These are phyloP conservation scores for Hordeum marinum DNA, from an alignment of 176 grass and related monocot species.

Conservation along the genomic window DNA sequence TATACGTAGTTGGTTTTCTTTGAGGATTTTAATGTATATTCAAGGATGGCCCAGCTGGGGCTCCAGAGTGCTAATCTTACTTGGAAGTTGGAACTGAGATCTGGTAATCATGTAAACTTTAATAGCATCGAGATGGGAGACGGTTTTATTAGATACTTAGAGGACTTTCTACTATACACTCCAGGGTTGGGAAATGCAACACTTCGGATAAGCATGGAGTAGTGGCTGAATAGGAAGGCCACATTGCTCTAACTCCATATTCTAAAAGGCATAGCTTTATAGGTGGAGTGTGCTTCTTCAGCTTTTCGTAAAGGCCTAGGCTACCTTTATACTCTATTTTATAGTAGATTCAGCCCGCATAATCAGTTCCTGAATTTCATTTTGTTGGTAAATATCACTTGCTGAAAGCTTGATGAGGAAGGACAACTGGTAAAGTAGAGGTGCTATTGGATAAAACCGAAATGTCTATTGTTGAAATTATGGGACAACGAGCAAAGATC, in stretches of 20 bases:
- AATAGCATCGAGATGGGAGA: constrained; percentile 10
- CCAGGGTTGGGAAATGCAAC: constrained; percentile 31
- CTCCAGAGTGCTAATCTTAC: constrained; percentile 14
- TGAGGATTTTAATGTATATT: constrained; percentile 6
- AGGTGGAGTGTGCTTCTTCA: constrained; percentile 31
- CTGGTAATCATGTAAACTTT: constrained; percentile 16
- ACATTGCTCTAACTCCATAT: constrained; percentile 30
- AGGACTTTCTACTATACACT: constrained; percentile 9
- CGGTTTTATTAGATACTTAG: constrained; percentile 18
- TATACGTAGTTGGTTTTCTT: not conserved
- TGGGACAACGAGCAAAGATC: not conserved
- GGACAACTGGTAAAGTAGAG: not conserved
- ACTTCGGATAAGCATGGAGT: constrained; percentile 51
- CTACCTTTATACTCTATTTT: constrained; percentile 1
- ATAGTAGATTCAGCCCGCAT: constrained; percentile 10
- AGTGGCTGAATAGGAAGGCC: constrained; percentile 31
- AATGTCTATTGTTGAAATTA: not conserved
- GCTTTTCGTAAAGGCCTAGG: constrained; percentile 39
- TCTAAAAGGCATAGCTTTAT: constrained; percentile 22
- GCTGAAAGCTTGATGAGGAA: not conserved
- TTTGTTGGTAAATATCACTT: constrained; percentile 2
- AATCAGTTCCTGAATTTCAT: constrained; percentile 9
- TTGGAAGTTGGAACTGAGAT: constrained; percentile 22
- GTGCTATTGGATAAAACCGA: not conserved
- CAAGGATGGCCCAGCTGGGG: constrained; percentile 13